Conservation (phyloP, 2,329 filamentous ascomycete genomes). For the Aspergillus amoenus region DNA sequence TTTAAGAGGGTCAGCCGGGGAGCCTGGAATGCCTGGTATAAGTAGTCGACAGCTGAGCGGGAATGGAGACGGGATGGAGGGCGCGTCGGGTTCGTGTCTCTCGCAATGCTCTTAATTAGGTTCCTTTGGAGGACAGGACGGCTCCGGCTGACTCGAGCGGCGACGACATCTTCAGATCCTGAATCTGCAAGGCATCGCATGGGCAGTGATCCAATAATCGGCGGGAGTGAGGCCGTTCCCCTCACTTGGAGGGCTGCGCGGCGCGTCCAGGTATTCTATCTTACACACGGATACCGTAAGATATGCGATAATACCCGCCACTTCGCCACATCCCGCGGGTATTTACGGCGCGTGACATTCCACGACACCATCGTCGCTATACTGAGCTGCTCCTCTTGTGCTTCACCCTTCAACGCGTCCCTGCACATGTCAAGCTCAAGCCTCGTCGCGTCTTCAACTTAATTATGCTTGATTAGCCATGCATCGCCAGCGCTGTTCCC, state of each 20-base stretch:
- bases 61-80: constrained; percentile 1
- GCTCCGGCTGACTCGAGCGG: not conserved
- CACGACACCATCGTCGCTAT: constrained; percentile 3
- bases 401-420: constrained; percentile 23
- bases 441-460: constrained; percentile 7
- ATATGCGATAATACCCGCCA: not conserved
- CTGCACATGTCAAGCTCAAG: constrained; percentile 1
- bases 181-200: constrained; percentile 11
- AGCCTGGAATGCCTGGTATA: constrained; percentile 5
- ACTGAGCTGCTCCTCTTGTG: not conserved
- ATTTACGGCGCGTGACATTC: constrained; percentile 2
- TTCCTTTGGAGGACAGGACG: not conserved
- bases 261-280: not conserved
- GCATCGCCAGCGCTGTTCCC: not conserved
- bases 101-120: not conserved
- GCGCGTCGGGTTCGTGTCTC: constrained; percentile 18
- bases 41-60: constrained; percentile 5
- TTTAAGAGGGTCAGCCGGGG: not conserved
- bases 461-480: constrained; percentile 1
- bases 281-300: not conserved
- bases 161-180: not conserved
- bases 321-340: not conserved
- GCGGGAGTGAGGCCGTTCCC: not conserved
- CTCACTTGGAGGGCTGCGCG: constrained; percentile 2
- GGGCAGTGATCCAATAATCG: constrained; percentile 10